Base-by-base conservation (phyloP, 2,329 filamentous ascomycete species). In the Colletotrichum lupini region DNA sequence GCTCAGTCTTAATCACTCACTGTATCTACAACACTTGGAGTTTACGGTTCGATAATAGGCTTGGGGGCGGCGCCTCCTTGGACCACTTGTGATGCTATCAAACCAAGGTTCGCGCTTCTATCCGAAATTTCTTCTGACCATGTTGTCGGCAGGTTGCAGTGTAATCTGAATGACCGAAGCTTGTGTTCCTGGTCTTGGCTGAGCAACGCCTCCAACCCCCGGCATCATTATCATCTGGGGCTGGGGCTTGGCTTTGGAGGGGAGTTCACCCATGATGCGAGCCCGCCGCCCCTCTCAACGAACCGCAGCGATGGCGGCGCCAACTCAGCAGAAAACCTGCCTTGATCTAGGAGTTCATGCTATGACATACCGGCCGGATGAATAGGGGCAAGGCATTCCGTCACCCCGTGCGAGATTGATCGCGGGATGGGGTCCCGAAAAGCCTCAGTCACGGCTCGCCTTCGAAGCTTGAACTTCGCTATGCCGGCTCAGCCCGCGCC, bases 161-260 rank as follows among this genome's bases (percentile, higher is more conserved):
- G 22, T 19, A 24, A 42, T 30, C 8, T 37, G 19, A 14, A 65
- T 11, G 67, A 62, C 49, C 19, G 35, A 49, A 30, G 49, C 22
- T n/a, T 73, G 56, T 61, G 35, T 57, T 52, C 24, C n/a, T 56
- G 12, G 46, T 58, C 71, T 73, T 71, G 71, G 67, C 71, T 66
- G 12, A 58, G 55, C 37, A 64, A 57, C 16, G 42, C 28, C 19
- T 26, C 55, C 55, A 35, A n/a, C 35, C 30, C 35, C 30, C 49
- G 28, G 7, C 32, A 46, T 42, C 24, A 42, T 49, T 49, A 28
- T 46, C 32, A 28, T 56, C 24, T n/a, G 52, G 62, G 32, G 52
- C 53, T 65, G 62, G 19, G 62, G 52, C 62, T 65, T 65, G 62
- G 62, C 32, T 24, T 19, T n/a, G 28, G 62, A 65, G 62, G 52